These are phyloP conservation scores for Ustilago vetiveriae DNA, from an alignment of 1,284 basidiomycete genomes.

Conservation along the genomic window DNA sequence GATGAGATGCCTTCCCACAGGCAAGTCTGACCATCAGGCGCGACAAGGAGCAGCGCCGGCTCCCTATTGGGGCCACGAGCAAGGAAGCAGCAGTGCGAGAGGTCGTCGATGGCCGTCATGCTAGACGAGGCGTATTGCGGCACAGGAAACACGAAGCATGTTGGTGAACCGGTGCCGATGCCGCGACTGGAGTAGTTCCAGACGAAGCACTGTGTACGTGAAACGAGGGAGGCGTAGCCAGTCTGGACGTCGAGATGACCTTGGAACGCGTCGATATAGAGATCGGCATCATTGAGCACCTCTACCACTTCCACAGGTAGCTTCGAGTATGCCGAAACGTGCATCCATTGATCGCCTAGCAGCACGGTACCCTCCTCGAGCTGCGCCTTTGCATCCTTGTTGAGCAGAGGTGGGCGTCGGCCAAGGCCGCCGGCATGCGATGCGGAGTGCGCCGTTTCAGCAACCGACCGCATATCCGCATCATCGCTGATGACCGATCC, in stretches of 20 bases:
- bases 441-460: conserved; percentile 22
- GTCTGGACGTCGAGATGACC: conserved; percentile 51
- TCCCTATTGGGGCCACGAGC: conserved; percentile 37
- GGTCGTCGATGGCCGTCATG: conserved; percentile 33
- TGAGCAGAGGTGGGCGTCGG: neutral
- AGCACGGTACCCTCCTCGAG: conserved; percentile 50
- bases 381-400: conserved; percentile 21
- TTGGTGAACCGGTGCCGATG: conserved; percentile 38
- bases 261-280: conserved; percentile 51
- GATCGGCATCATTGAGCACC: conserved; percentile 32
- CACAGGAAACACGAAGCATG: conserved; percentile 53
- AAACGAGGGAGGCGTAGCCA: conserved; percentile 54
- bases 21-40: conserved; percentile 42
- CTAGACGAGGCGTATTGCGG: conserved; percentile 34
- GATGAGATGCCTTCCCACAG: conserved; percentile 57
- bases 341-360: conserved; percentile 43
- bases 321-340: conserved; percentile 47
- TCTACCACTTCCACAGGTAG: conserved; percentile 49
- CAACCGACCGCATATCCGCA: conserved; percentile 34
- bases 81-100: conserved; percentile 40
- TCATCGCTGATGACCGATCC: conserved; percentile 31
- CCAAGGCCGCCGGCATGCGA: conserved; percentile 7
- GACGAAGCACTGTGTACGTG: conserved; percentile 51
- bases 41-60: conserved; percentile 53
- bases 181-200: conserved; percentile 60